Base-by-base conservation (phyloP, 2,329 filamentous ascomycete species). In the Tolypocladium tundrense region DNA sequence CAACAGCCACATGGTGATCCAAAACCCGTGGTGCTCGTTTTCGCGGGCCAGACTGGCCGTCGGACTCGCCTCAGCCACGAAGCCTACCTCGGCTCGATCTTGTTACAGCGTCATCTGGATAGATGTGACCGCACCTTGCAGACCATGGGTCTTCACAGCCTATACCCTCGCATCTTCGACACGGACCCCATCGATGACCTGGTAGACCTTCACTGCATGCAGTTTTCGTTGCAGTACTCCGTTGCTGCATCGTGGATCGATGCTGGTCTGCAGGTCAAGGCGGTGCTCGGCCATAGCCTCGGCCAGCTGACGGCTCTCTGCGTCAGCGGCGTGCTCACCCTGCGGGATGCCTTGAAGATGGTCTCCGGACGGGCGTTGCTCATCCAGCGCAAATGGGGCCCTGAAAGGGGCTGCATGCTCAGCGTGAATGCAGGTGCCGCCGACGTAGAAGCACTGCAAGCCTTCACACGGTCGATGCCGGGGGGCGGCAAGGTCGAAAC, bases 281-380 rank as follows among this genome's bases (percentile, higher is more conserved):
- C 55, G 11, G 31, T 63, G 10, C 33, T 64, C 6, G 75, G 75
- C 1, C 74, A 77, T 58, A 74, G 70, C 56, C 72, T 77, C 50
- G 74, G 74, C 6, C 63, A 77, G 58, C 56, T 76, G 1, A 72
- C 72, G 0, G 74, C 72, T 0, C 59, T 75, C 2, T 66, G 63
- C 19, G 62, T 75, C 1, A 65, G 71, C 6, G 72, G 72, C 0
- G 60, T 60, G 0, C 58, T 76, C 2, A 60, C 60, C 1, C 59
- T 76, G 0, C 9, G 58, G 3, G 71, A 75, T 45, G 63, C 62
- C 1, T 21, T 77, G 10, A 68, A 59, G 16, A 31, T 73, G 4
- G 60, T 73, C 9, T 61, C 63, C 2, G 63, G 56, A 1, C 64
- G 75, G 13, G 73, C 74, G 1, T 50, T 48, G 1, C 39, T 76